Evolutionary conservation across 192 early-diverging fungal species (phyloP).

Genomic region (Thamnidium elegans): DNA sequence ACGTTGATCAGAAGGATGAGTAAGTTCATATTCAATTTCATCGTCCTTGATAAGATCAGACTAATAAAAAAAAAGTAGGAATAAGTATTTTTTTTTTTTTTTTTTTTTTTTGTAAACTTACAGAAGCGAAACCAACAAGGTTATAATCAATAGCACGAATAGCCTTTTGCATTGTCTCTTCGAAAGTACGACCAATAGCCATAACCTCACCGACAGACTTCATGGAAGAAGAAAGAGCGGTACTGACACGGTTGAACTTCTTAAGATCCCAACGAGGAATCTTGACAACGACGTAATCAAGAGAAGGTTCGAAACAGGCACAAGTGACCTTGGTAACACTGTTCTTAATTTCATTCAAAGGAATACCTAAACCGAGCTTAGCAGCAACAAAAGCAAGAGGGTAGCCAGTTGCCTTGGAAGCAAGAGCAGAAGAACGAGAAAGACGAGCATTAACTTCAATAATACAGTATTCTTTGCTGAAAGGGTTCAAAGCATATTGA

Average conservation of each 20-base stretch:
- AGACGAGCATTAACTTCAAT: conserved; percentile 99
- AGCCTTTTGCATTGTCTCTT: conserved; percentile 98
- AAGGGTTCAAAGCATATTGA: conserved; percentile 96
- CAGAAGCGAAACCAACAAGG: conserved; percentile 77
- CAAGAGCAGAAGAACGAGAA: conserved; percentile 85
- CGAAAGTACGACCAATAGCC: conserved; percentile 96
- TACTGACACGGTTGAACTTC: conserved; percentile 94
- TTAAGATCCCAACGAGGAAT: conserved; percentile 91
- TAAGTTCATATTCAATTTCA: conserved; percentile 85
- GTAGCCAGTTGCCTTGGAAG: conserved; percentile 98
- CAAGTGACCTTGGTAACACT: conserved; percentile 93
- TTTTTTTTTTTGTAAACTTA: conserved; percentile 20
- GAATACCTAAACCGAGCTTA: conserved; percentile 91
- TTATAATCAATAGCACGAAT: conserved; percentile 87
- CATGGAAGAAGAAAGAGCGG: conserved; percentile 88
- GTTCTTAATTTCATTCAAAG: conserved; percentile 92
- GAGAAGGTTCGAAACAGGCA: conserved; percentile 95
- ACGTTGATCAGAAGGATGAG: conserved; percentile 89
- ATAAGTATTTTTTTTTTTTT: neutral
- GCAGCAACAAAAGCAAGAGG: conserved; percentile 99
- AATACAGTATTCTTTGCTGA: conserved; percentile 93
- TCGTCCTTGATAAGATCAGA: conserved; percentile 55
- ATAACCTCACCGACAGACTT: conserved; percentile 98
- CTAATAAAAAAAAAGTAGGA: neutral
- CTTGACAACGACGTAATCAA: conserved; percentile 91